Conservation (phyloP, 2,329 filamentous ascomycete genomes). For the Fusarium tricinctum region DNA sequence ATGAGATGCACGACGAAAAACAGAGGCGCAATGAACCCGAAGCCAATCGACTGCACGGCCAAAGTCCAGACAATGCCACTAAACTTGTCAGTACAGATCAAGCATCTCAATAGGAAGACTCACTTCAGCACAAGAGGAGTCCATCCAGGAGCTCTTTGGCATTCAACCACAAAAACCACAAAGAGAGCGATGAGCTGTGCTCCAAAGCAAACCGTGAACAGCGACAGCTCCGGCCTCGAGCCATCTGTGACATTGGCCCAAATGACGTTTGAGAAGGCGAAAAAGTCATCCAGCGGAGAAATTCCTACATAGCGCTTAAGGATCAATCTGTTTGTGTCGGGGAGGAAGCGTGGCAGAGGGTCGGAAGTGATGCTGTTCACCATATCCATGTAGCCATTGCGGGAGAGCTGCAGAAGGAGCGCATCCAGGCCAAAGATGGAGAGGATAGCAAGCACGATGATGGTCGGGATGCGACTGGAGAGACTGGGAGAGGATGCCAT, state of each 20-base stretch:
- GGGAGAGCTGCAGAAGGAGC: constrained; percentile 41
- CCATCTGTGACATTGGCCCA: constrained; percentile 46
- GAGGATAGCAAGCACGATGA: constrained; percentile 34
- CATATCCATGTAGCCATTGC: constrained; percentile 42
- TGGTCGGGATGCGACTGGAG: constrained; percentile 26
- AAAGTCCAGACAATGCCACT: constrained; percentile 47
- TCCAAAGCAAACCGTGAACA: constrained; percentile 44
- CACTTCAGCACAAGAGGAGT: constrained; percentile 42
- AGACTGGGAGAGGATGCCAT: constrained; percentile 17
- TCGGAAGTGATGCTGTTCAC: constrained; percentile 32
- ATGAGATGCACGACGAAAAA: constrained; percentile 43
- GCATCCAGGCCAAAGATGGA: constrained; percentile 43
- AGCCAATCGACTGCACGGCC: constrained; percentile 41
- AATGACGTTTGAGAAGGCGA: constrained; percentile 40
- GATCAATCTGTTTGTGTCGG: constrained; percentile 37
- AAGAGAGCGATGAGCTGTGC: constrained; percentile 42
- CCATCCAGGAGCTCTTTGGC: constrained; percentile 27
- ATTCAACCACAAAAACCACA: constrained; percentile 42
- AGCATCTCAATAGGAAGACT: not conserved
- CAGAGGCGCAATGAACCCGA: constrained; percentile 42
- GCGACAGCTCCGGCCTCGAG: constrained; percentile 39
- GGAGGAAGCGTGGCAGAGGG: constrained; percentile 37
- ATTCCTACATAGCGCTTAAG: constrained; percentile 42
- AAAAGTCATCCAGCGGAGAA: constrained; percentile 31
- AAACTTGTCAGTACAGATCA: not conserved